phyloP scores from a whole-genome alignment of 805 yeast genomes.

The Isabelozyma heimii region DNA sequence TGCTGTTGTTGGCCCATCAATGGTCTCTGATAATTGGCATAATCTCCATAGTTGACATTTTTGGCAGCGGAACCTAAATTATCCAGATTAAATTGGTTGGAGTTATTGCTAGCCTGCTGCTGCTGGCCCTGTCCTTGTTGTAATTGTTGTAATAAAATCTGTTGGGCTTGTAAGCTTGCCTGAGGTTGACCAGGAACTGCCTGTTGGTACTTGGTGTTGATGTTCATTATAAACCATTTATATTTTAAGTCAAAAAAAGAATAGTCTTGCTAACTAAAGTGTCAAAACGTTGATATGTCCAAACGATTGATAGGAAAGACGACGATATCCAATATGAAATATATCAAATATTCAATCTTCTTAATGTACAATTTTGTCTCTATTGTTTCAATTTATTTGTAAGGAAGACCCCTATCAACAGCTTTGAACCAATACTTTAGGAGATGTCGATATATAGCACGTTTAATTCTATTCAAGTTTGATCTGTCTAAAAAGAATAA shows the following conservation, averaged over 20 bases:
- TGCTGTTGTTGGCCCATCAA: constrained; percentile 7
- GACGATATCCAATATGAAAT: too few species aligned
- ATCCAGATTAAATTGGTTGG: constrained; percentile 11
- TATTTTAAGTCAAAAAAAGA: too few species aligned
- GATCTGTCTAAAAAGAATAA: not conserved
- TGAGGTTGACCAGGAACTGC: constrained; percentile 27
- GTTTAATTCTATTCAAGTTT: not conserved
- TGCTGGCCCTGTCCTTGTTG: constrained; percentile 34
- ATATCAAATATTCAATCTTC: too few species aligned
- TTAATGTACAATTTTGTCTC: too few species aligned
- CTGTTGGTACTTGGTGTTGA: constrained; percentile 37
- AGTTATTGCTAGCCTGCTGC: constrained; percentile 7
- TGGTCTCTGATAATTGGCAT: constrained; percentile 17
- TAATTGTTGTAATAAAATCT: constrained; percentile 39
- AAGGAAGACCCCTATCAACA: not conserved
- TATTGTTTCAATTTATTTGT: too few species aligned
- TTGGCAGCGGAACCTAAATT: not conserved
- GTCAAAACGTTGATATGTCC: too few species aligned
- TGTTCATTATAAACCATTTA: constrained; percentile 19
- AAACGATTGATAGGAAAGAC: too few species aligned
- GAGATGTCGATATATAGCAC: not conserved
- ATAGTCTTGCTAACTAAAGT: too few species aligned
- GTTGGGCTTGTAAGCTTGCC: constrained; percentile 40
- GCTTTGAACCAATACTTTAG: not conserved
- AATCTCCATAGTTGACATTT: constrained; percentile 9